phyloP scores from a whole-genome alignment of 768 basidiomycete species.

The Tulasnella sp. region DNA sequence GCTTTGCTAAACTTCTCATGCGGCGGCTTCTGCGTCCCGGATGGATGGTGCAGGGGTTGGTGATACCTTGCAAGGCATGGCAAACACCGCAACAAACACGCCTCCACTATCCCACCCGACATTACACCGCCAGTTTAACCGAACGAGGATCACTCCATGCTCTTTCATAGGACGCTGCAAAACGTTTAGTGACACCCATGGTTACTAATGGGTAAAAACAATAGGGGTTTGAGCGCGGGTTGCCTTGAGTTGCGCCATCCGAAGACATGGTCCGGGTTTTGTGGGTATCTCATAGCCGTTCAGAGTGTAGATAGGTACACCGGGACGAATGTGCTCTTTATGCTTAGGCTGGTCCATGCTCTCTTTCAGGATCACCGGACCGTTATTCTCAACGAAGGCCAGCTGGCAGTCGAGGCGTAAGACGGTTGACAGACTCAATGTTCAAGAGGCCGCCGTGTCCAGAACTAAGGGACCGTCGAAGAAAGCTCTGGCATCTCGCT shows the following conservation, averaged over 20 bases:
- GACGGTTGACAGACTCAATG: constrained; percentile 6
- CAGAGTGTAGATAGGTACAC: constrained; percentile 14
- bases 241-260: constrained; percentile 8
- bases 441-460: background rate
- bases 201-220: background rate
- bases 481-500: background rate
- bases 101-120: background rate
- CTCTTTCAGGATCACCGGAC: background rate
- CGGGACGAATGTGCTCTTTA: constrained; percentile 13
- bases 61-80: background rate
- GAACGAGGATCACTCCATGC: constrained; percentile 1
- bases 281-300: constrained; percentile 10
- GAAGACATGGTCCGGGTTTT: background rate
- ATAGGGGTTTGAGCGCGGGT: constrained; percentile 15
- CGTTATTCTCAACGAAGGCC: constrained; percentile 1
- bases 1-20: background rate
- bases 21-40: constrained; percentile 1
- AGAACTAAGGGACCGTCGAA: constrained; percentile 13
- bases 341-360: background rate
- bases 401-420: background rate
- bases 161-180: background rate
- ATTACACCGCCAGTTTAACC: constrained; percentile 13
- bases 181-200: background rate
- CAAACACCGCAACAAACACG: background rate
- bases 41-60: background rate